A percentile compares a stretch with the other conserved stretches of the same genome.
Conservation (phyloP, 225 moss, liverwort and hornwort species). For the Antitrichia curtipendula region DNA sequence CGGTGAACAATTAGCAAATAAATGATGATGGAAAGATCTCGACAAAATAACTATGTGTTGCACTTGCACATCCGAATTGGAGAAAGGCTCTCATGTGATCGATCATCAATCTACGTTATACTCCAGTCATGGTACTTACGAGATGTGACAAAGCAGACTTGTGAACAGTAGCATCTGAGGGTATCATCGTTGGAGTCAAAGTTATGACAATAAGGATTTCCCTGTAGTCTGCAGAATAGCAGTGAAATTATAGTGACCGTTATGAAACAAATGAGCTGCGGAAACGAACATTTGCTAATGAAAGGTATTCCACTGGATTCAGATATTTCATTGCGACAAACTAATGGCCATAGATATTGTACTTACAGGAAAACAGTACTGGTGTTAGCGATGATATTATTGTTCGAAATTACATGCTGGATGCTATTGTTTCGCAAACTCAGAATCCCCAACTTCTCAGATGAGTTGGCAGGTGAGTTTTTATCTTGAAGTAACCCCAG, state of each 20-base stretch:
- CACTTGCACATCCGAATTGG: background rate
- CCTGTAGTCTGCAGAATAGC: background rate
- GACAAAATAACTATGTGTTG: background rate
- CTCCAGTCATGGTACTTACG: background rate
- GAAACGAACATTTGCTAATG: background rate
- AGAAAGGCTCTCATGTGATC: background rate
- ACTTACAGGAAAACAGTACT: background rate
- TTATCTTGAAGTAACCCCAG: background rate
- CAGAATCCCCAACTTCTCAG: background rate
- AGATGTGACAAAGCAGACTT: background rate
- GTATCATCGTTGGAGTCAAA: background rate
- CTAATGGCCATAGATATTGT: background rate
- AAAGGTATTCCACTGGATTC: no score
- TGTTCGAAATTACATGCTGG: background rate
- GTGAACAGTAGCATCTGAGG: background rate
- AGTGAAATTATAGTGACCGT: background rate
- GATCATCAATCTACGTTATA: background rate
- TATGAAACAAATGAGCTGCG: background rate
- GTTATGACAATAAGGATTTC: background rate
- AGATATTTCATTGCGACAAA: background rate
- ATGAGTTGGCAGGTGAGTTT: background rate
- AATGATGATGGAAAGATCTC: no score
- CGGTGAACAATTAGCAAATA: no score
- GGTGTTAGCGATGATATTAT: background rate
- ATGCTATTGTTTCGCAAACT: slow-evolving; percentile 7